Evolutionary conservation across 2,329 filamentous ascomycete species (phyloP).

Genomic region (Ilyonectria robusta): DNA sequence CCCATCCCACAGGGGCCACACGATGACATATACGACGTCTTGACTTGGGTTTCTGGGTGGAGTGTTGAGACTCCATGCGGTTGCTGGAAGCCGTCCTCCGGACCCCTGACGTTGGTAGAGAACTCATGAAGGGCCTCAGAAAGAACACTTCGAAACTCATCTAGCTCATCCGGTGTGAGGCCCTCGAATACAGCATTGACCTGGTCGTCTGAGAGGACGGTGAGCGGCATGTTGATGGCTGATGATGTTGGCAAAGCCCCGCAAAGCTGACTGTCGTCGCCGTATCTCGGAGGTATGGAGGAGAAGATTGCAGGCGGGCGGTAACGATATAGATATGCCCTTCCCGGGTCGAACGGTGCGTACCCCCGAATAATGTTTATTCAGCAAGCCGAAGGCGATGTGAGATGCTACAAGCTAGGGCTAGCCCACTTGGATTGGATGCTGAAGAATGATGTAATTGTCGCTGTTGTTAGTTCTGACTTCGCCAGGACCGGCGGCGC

Average conservation of each 20-base stretch:
- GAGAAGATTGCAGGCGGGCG: not conserved
- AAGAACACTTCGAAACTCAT: conserved; percentile 64
- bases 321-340: not conserved
- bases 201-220: conserved; percentile 71
- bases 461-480: conserved; percentile 28
- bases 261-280: not conserved
- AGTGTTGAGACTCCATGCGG: conserved; percentile 66
- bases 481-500: conserved; percentile 27
- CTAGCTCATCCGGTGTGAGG: conserved; percentile 66
- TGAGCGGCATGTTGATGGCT: conserved; percentile 65
- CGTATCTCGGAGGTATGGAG: conserved; percentile 28
- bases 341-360: not conserved
- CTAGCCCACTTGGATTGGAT: conserved; percentile 10
- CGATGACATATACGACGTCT: conserved; percentile 83
- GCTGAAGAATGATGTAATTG: conserved; percentile 43
- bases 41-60: conserved; percentile 64
- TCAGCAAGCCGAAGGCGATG: conserved; percentile 7
- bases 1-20: conserved; percentile 74
- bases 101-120: conserved; percentile 67
- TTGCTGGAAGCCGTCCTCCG: conserved; percentile 66
- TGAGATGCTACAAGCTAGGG: conserved; percentile 23
- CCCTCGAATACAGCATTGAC: conserved; percentile 68
- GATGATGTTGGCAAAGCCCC: not conserved
- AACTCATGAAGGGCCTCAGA: conserved; percentile 72
- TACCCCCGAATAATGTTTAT: conserved; percentile 18